A percentile compares a stretch with the other conserved stretches of the same genome.
Conservation (phyloP, 306 rosid genomes). For the Abrus pulchellus region DNA sequence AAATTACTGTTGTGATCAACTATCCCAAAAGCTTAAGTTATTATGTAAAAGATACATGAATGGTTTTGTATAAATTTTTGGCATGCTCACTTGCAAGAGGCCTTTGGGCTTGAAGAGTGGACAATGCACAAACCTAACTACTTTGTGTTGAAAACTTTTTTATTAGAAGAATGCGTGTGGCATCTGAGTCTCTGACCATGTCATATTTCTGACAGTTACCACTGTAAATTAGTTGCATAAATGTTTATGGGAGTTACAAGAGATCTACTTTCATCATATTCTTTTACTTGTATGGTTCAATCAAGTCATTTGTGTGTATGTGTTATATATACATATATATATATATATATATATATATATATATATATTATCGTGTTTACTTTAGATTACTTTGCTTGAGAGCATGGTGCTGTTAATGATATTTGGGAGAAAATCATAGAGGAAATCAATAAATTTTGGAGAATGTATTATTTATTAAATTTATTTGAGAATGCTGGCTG, state of each 20-base stretch:
- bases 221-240: neutral
- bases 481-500: neutral
- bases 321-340: no score
- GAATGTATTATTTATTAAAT: neutral
- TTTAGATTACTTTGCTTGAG: neutral
- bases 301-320: neutral
- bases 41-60: no score
- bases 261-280: neutral
- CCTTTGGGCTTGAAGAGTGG: no score
- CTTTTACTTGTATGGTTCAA: neutral
- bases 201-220: neutral
- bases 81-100: no score
- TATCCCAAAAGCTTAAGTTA: no score
- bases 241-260: neutral
- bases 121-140: neutral
- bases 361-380: neutral
- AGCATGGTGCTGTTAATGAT: constrained; percentile 12
- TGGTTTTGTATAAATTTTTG: no score
- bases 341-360: no score
- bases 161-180: neutral
- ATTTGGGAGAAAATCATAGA: neutral
- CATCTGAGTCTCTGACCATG: neutral
- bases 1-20: no score
- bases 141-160: neutral
- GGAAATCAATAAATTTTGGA: constrained; percentile 28